Percentiles rank a stretch among this genome's conserved stretches.
Conservation (phyloP, 2,329 filamentous ascomycete genomes). For the Cordyceps farinosa region DNA sequence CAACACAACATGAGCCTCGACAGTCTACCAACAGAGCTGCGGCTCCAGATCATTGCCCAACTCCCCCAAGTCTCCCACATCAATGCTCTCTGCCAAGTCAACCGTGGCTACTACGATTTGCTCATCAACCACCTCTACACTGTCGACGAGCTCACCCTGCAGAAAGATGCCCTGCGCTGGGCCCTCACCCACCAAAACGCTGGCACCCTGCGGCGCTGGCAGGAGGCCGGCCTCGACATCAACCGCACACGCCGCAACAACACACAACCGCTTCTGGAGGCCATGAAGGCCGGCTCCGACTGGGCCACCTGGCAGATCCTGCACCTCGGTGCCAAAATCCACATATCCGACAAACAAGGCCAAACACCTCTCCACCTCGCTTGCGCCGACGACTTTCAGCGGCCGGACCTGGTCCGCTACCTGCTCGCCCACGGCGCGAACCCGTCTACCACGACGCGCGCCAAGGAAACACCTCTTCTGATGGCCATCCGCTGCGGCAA, state of each 20-base stretch:
- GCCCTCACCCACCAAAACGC: conserved; percentile 13
- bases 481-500: conserved; percentile 11
- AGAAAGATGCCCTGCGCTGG: conserved; percentile 16
- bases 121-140: conserved; percentile 16
- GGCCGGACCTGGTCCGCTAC: conserved; percentile 9
- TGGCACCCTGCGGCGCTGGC: conserved; percentile 13
- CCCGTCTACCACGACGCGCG: not conserved
- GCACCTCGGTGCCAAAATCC: conserved; percentile 11
- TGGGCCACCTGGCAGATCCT: conserved; percentile 16
- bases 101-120: conserved; percentile 14
- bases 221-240: conserved; percentile 11
- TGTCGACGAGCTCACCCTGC: conserved; percentile 14
- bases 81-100: conserved; percentile 13
- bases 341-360: conserved; percentile 6
- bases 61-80: conserved; percentile 12
- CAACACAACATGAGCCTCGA: conserved; percentile 14
- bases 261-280: conserved; percentile 9
- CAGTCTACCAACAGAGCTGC: conserved; percentile 14
- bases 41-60: conserved; percentile 11
- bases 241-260: conserved; percentile 14
- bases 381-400: conserved; percentile 11
- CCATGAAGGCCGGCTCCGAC: conserved; percentile 14
- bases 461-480: conserved; percentile 8
- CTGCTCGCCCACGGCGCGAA: conserved; percentile 12
- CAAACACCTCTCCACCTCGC: conserved; percentile 12